Evolutionary conservation across 2,329 filamentous ascomycete species (phyloP).

Genomic region (Fusarium hostae): DNA sequence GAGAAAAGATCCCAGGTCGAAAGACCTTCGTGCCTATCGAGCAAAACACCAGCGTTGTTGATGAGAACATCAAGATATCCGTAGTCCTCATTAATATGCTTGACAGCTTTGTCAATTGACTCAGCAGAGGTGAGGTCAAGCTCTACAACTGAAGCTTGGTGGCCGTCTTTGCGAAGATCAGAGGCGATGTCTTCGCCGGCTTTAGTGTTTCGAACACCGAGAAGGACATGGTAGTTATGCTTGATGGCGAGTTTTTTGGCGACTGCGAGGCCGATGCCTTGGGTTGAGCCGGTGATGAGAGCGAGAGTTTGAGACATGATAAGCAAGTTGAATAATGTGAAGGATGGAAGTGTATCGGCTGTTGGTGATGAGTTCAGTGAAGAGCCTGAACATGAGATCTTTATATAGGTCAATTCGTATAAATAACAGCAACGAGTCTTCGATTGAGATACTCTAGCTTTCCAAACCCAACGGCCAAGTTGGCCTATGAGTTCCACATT

Average conservation of each 20-base stretch:
- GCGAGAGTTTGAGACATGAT: slow-evolving; percentile 28
- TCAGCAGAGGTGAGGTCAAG: slow-evolving; percentile 44
- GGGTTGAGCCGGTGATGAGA: slow-evolving; percentile 40
- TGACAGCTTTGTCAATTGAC: slow-evolving; percentile 44
- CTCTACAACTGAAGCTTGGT: slow-evolving; percentile 40
- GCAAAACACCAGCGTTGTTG: slow-evolving; percentile 50
- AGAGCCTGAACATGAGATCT: neutral
- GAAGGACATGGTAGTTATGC: slow-evolving; percentile 48
- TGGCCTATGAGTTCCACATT: neutral
- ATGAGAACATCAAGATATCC: slow-evolving; percentile 51
- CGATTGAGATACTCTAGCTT: rapidly evolving
- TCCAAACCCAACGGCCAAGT: rapidly evolving
- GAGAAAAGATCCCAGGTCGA: slow-evolving; percentile 50
- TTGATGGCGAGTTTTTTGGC: slow-evolving; percentile 39
- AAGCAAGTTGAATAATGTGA: neutral
- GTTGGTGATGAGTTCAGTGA: neutral
- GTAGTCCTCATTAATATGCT: slow-evolving; percentile 31
- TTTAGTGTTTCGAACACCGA: slow-evolving; percentile 47
- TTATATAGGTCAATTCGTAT: neutral
- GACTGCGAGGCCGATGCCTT: slow-evolving; percentile 38
- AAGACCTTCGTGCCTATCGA: slow-evolving; percentile 37
- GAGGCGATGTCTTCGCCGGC: slow-evolving; percentile 40
- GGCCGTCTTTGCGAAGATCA: slow-evolving; percentile 38
- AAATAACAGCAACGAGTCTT: rapidly evolving
- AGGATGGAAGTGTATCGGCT: neutral